phyloP scores from a whole-genome alignment of 768 basidiomycete species.

The Termitomyces sp. region DNA sequence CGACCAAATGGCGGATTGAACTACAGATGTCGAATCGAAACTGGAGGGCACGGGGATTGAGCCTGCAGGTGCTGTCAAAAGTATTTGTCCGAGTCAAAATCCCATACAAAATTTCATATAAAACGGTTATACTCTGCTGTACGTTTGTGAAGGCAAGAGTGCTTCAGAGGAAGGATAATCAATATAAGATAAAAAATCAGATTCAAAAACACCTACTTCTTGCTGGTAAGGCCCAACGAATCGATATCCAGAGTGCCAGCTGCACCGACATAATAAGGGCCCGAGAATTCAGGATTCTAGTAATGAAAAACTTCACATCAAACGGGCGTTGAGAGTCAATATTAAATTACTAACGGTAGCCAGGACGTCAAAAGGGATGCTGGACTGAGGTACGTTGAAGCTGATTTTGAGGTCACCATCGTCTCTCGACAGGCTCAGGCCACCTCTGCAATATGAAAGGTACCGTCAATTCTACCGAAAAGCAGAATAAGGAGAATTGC shows the following conservation, averaged over 20 bases:
- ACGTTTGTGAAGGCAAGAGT: slow-evolving; percentile 32
- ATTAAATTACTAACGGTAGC: slow-evolving; percentile 27
- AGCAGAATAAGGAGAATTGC: not conserved
- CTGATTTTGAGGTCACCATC: slow-evolving; percentile 29
- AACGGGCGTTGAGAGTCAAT: not conserved
- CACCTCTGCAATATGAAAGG: slow-evolving; percentile 22
- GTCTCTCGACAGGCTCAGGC: slow-evolving; percentile 27
- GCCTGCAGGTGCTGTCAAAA: slow-evolving; percentile 25
- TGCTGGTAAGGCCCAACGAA: slow-evolving; percentile 9
- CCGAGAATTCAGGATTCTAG: slow-evolving; percentile 36
- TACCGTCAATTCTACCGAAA: not conserved
- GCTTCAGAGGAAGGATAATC: slow-evolving; percentile 16
- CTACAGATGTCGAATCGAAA: slow-evolving; percentile 13
- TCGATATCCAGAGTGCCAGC: slow-evolving; percentile 14
- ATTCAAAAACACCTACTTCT: slow-evolving; percentile 15
- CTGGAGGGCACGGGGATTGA: slow-evolving; percentile 26
- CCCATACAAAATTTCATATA: not conserved
- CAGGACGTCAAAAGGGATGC: slow-evolving; percentile 28
- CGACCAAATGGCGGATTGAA: slow-evolving; percentile 47
- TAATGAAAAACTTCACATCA: not conserved
- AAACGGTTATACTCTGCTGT: slow-evolving; percentile 25
- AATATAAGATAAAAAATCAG: not conserved
- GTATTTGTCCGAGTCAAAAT: not conserved
- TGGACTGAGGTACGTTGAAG: slow-evolving; percentile 22
- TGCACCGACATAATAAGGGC: slow-evolving; percentile 37